phyloP scores from a whole-genome alignment of 2,329 filamentous ascomycete species.

The Talaromyces sp. region DNA sequence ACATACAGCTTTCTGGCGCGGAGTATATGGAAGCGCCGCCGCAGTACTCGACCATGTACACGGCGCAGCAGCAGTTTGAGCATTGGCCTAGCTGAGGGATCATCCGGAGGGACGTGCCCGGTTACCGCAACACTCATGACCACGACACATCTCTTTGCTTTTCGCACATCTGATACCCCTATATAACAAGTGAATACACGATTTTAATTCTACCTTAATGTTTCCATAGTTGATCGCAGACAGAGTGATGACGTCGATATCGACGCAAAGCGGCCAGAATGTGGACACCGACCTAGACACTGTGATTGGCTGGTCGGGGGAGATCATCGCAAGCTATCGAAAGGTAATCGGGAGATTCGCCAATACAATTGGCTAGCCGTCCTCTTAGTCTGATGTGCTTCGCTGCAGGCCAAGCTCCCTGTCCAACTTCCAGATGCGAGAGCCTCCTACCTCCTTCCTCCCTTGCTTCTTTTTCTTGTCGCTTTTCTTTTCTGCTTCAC shows the following conservation, averaged over 20 bases:
- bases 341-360: background rate
- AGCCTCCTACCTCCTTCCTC: background rate
- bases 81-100: background rate
- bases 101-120: too few species aligned
- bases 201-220: too few species aligned
- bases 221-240: background rate
- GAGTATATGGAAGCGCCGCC: constrained; percentile 13
- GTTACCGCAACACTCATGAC: background rate
- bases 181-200: background rate
- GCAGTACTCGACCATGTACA: constrained; percentile 4
- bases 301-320: background rate
- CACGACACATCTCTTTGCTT: background rate
- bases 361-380: background rate
- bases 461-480: background rate
- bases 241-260: constrained; percentile 1
- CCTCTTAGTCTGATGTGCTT: background rate
- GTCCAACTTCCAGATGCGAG: background rate
- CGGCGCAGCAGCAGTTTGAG: constrained; percentile 7
- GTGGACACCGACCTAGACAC: background rate
- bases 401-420: background rate
- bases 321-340: background rate
- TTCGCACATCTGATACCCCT: background rate
- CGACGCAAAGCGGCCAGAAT: background rate
- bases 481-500: background rate
- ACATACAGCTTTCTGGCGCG: constrained; percentile 8